Percentiles rank a stretch among this genome's conserved stretches.
Evolutionary conservation across 192 early-diverging fungal species (phyloP).

Genomic region (Linnemannia exigua): DNA sequence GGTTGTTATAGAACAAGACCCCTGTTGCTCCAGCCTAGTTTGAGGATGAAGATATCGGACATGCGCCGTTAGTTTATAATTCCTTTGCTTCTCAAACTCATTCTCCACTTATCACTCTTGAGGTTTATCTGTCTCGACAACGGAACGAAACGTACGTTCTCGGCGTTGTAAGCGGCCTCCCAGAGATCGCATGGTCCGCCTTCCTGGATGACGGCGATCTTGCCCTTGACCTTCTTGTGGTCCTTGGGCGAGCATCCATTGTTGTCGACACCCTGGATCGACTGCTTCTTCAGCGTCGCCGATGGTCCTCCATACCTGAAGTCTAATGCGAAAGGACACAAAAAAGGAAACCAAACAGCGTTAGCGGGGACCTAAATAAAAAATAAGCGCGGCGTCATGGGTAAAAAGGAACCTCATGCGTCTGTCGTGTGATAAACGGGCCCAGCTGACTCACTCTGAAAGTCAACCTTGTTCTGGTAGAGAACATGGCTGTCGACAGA

Average conservation of each 20-base stretch:
- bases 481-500: constrained; percentile 11
- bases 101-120: background rate
- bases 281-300: constrained; percentile 59
- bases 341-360: background rate
- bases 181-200: constrained; percentile 64
- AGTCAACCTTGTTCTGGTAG: constrained; percentile 63
- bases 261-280: constrained; percentile 59
- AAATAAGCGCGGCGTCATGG: background rate
- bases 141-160: constrained; percentile 50
- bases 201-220: constrained; percentile 66
- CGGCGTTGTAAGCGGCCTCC: constrained; percentile 67
- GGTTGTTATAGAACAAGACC: constrained; percentile 69
- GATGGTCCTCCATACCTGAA: constrained; percentile 73
- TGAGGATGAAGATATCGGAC: background rate
- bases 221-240: constrained; percentile 58
- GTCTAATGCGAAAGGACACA: constrained; percentile 26
- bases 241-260: constrained; percentile 60
- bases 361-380: background rate
- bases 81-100: background rate
- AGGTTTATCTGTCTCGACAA: background rate
- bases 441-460: constrained; percentile 57
- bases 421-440: background rate
- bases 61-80: background rate
- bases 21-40: constrained; percentile 64
- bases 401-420: background rate